A percentile compares a stretch with the other conserved stretches of the same genome.
Conservation (phyloP, 2,329 filamentous ascomycete genomes). For the Aspergillus bombycis region DNA sequence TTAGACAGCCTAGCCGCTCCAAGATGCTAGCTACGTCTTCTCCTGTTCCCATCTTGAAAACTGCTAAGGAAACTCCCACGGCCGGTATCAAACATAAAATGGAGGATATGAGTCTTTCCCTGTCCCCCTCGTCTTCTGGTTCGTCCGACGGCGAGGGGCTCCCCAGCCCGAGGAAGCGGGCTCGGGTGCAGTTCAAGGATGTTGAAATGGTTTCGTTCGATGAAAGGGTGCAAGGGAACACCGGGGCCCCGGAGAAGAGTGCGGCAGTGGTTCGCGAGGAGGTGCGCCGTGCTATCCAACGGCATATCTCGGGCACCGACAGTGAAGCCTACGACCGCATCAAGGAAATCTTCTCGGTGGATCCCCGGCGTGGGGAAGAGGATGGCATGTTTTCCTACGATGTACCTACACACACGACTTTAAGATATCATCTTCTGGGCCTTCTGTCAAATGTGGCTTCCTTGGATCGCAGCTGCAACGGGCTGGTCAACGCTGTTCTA, state of each 20-base stretch:
- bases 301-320: constrained; percentile 55
- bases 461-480: constrained; percentile 59
- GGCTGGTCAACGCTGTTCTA: constrained; percentile 61
- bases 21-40: constrained; percentile 38
- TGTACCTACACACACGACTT: constrained; percentile 53
- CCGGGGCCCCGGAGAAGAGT: constrained; percentile 52
- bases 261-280: constrained; percentile 63
- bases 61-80: constrained; percentile 30
- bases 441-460: constrained; percentile 59
- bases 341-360: constrained; percentile 55
- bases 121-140: constrained; percentile 35
- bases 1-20: constrained; percentile 27
- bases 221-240: constrained; percentile 34
- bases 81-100: constrained; percentile 42
- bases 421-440: constrained; percentile 63
- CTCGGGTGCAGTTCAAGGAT: constrained; percentile 52
- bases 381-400: constrained; percentile 41
- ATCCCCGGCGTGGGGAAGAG: constrained; percentile 46
- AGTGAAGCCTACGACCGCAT: constrained; percentile 61
- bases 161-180: constrained; percentile 43
- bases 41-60: constrained; percentile 42
- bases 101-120: constrained; percentile 38
- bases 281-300: constrained; percentile 60
- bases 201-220: constrained; percentile 31
- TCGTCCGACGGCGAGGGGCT: constrained; percentile 30